These are phyloP conservation scores for Apiospora phragmitis DNA, from an alignment of 2,329 filamentous ascomycete species.

Conservation along the genomic window DNA sequence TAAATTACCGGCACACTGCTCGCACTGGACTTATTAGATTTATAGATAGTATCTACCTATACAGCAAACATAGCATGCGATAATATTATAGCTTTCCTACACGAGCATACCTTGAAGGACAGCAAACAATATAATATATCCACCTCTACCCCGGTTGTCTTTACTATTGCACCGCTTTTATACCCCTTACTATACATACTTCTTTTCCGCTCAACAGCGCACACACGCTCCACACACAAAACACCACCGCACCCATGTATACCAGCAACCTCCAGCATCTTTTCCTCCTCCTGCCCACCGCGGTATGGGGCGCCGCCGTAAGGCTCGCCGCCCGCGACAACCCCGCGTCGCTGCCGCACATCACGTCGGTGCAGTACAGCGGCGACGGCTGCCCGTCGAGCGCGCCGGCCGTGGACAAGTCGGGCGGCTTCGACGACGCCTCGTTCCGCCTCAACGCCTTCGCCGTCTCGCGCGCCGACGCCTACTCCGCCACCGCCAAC, in stretches of 20 bases:
- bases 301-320: constrained; percentile 17
- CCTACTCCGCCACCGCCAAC: constrained; percentile 30
- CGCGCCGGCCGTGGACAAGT: constrained; percentile 31
- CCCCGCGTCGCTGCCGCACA: constrained; percentile 27
- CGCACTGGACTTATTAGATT: neutral
- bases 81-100: neutral
- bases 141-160: neutral
- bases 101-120: neutral
- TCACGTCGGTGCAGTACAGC: constrained; percentile 36
- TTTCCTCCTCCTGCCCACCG: constrained; percentile 23
- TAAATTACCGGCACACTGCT: neutral
- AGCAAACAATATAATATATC: neutral
- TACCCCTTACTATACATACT: neutral
- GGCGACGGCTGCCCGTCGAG: constrained; percentile 38
- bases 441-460: constrained; percentile 30
- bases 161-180: neutral
- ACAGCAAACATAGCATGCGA: neutral
- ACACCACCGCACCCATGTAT: constrained; percentile 1
- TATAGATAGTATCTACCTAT: neutral
- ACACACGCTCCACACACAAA: neutral
- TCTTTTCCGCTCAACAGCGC: neutral
- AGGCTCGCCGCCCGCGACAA: constrained; percentile 20
- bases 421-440: constrained; percentile 33
- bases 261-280: constrained; percentile 14
- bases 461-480: constrained; percentile 23